Base-by-base conservation (phyloP, 2,329 filamentous ascomycete species). In the Alternaria conjuncta region DNA sequence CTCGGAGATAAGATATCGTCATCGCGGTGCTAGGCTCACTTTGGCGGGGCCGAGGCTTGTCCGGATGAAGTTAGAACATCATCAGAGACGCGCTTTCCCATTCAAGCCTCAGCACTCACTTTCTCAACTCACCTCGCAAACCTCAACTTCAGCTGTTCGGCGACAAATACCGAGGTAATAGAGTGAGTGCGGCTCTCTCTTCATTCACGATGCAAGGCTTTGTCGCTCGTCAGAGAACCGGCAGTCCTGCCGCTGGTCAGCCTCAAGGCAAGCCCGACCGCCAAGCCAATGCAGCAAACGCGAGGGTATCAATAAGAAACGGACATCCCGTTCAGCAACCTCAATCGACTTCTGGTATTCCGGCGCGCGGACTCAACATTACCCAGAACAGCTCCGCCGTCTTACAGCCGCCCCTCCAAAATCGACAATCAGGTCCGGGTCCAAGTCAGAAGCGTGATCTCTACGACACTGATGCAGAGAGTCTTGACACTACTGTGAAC, bases 401-500 rank as follows among this genome's bases (percentile, higher is more conserved):
- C 5, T 18, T 67, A 10, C 67, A 71, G 57, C 70, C 66, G 32
- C 60, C 66, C 25, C 59, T 55, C 9, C 69, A 65, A 30, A 66
- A 57, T 30, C 66, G 63, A 56, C 65, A 61, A 1, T 56, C 63
- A 49, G 65, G 60, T 44, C 68, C 69, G 61, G 62, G 56, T 55
- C 62, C 51, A n/a, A 46, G 50, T 26, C 41, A 62, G 20, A 70
- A 67, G 54, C 63, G 61, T 60, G 73, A 77, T 64, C 54, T 45
- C 1, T 81, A 76, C 51, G 80, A 76, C 53, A 82, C 80, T 61
- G 79, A 82, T 62, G 75, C 74, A 25, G 78, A 75, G 44, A 79
- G 76, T 55, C 68, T 80, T 26, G 79, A 79, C 49, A 78, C 75
- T 6, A 80, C 78, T 23, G 65, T 74, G 2, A 67, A 74, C 23